Conservation (phyloP, 176 grass and related monocot species). For the Tuctoria greenei region DNA sequence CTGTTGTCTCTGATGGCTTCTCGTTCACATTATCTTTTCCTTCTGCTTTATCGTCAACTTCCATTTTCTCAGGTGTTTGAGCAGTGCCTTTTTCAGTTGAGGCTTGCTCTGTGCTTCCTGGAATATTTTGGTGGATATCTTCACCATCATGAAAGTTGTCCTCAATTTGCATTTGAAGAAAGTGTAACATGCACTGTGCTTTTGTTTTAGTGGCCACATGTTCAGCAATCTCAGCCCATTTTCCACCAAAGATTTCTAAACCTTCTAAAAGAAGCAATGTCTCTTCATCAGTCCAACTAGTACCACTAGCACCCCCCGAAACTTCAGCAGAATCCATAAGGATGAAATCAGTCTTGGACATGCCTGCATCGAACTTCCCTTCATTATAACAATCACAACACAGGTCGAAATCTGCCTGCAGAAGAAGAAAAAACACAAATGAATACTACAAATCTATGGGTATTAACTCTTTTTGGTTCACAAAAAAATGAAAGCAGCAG, state of each 20-base stretch:
- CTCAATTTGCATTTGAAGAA: slow-evolving; percentile 99
- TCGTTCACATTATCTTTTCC: slow-evolving; percentile 42
- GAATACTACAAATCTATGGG: slow-evolving; percentile 10
- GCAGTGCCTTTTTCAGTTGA: slow-evolving; percentile 41
- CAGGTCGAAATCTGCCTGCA: slow-evolving; percentile 98
- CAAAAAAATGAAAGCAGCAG: neutral
- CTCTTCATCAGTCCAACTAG: slow-evolving; percentile 98
- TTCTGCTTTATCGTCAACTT: slow-evolving; percentile 68
- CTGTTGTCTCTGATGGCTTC: slow-evolving; percentile 52
- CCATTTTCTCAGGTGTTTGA: slow-evolving; percentile 57
- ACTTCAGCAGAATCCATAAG: slow-evolving; percentile 90
- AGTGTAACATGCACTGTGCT: slow-evolving; percentile 91
- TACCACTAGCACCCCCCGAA: slow-evolving; percentile 76
- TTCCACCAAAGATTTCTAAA: slow-evolving; percentile 94
- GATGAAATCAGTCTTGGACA: slow-evolving; percentile 94
- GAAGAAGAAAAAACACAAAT: slow-evolving; percentile 29
- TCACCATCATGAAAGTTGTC: slow-evolving; percentile 68
- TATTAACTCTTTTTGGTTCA: neutral
- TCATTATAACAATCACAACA: slow-evolving; percentile 92
- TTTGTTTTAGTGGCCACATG: slow-evolving; percentile 99
- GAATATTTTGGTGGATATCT: slow-evolving; percentile 45
- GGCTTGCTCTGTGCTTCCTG: slow-evolving; percentile 39
- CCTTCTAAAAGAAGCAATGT: slow-evolving; percentile 96
- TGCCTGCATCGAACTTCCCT: slow-evolving; percentile 79
- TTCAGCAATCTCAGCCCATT: slow-evolving; percentile 98